Percentiles rank a stretch among this genome's conserved stretches.
Conservation (phyloP, 768 basidiomycete species). For the Crassisporium funariophilum region DNA sequence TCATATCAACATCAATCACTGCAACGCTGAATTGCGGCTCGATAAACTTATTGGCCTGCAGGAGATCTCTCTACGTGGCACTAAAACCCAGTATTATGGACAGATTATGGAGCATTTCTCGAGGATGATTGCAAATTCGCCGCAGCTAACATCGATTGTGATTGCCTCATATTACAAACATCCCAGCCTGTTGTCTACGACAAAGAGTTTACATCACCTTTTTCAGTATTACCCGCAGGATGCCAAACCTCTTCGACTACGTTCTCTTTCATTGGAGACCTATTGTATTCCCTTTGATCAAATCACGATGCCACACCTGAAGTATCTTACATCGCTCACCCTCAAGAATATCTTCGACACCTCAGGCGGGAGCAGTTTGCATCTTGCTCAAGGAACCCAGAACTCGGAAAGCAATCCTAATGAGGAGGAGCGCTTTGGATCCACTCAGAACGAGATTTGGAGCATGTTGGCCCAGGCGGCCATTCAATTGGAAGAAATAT, state of each 20-base stretch:
- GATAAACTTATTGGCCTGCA: slow-evolving; percentile 1
- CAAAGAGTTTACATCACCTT: neutral
- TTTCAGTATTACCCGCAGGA: neutral
- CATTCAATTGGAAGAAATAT: slow-evolving; percentile 2
- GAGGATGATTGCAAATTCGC: slow-evolving; percentile 2
- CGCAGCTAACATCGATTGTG: neutral
- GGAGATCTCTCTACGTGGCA: neutral
- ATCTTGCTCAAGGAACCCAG: neutral
- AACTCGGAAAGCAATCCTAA: too few species aligned
- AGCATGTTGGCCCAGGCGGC: neutral
- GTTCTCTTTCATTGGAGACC: slow-evolving; percentile 1
- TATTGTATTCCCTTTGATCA: slow-evolving; percentile 7
- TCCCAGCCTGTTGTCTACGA: neutral
- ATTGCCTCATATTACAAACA: neutral
- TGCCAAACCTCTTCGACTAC: slow-evolving; percentile 3
- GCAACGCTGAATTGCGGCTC: slow-evolving; percentile 1
- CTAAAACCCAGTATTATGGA: too few species aligned
- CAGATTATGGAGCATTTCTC: too few species aligned
- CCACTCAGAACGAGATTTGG: slow-evolving; percentile 5
- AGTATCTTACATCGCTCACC: slow-evolving; percentile 5
- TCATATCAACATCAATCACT: slow-evolving; percentile 1
- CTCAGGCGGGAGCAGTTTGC: neutral
- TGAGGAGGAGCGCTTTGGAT: too few species aligned
- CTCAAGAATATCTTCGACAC: slow-evolving; percentile 4
- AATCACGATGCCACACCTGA: slow-evolving; percentile 4